Conservation (phyloP, 2,329 filamentous ascomycete genomes). For the Aquanectria penicillioides region DNA sequence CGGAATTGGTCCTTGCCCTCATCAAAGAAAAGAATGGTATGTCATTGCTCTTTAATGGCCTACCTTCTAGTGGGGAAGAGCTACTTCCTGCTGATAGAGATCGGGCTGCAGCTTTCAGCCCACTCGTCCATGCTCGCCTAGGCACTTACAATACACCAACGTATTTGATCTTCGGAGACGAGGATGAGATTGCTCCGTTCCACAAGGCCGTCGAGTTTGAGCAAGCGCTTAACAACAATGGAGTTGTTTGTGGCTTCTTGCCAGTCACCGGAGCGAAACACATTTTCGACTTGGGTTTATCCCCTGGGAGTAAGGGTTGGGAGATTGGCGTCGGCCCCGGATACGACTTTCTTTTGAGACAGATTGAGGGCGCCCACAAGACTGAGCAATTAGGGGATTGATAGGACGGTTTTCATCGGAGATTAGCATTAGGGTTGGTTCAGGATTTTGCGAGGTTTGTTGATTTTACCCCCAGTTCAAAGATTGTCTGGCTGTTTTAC, state of each 20-base stretch:
- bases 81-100: slow-evolving; percentile 16
- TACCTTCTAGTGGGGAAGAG: slow-evolving; percentile 15
- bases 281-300: slow-evolving; percentile 31
- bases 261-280: slow-evolving; percentile 27
- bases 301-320: slow-evolving; percentile 29
- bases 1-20: slow-evolving; percentile 31
- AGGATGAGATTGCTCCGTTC: slow-evolving; percentile 34
- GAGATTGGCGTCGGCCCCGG: slow-evolving; percentile 23
- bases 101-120: slow-evolving; percentile 28
- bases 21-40: slow-evolving; percentile 34
- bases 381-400: too few relatives aligned
- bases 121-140: slow-evolving; percentile 25
- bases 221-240: not conserved
- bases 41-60: slow-evolving; percentile 31
- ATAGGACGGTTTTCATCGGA: too few relatives aligned
- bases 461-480: too few relatives aligned
- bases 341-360: slow-evolving; percentile 29
- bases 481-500: too few relatives aligned
- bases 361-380: slow-evolving; percentile 16
- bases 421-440: too few relatives aligned
- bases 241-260: slow-evolving; percentile 24
- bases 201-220: slow-evolving; percentile 24
- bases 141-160: slow-evolving; percentile 32
- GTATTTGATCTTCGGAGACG: slow-evolving; percentile 31
- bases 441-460: too few relatives aligned